phyloP scores from a whole-genome alignment of 2,329 filamentous ascomycete species.

The Sporothrix brasiliensis region DNA sequence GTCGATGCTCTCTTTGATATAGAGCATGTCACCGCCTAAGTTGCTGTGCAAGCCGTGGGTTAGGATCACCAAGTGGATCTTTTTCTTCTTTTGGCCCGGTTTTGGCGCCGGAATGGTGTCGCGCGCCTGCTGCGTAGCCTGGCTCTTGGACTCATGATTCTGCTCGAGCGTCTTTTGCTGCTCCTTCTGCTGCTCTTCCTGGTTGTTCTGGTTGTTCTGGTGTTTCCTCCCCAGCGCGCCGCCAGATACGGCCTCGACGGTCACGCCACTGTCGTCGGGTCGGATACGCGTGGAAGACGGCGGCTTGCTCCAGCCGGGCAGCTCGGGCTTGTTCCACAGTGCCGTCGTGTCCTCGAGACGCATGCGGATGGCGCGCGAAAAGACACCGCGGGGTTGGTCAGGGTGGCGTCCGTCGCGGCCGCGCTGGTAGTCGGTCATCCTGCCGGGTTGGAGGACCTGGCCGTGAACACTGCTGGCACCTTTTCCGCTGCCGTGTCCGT shows the following conservation, averaged over 20 bases:
- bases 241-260: not conserved
- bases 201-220: slow-evolving; percentile 35
- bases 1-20: slow-evolving; percentile 96
- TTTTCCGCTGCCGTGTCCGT: not conserved
- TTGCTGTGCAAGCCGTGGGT: slow-evolving; percentile 97
- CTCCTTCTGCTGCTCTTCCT: slow-evolving; percentile 25
- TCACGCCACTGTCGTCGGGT: not conserved
- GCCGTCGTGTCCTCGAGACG: slow-evolving; percentile 85
- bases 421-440: slow-evolving; percentile 75
- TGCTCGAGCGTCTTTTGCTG: slow-evolving; percentile 23
- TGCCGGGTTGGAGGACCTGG: slow-evolving; percentile 63
- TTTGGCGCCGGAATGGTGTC: slow-evolving; percentile 18
- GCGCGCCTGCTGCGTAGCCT: slow-evolving; percentile 30
- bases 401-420: slow-evolving; percentile 62
- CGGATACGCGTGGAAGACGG: slow-evolving; percentile 31
- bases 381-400: slow-evolving; percentile 73
- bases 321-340: slow-evolving; percentile 87
- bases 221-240: slow-evolving; percentile 27
- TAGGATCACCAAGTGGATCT: slow-evolving; percentile 85
- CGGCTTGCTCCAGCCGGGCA: slow-evolving; percentile 50
- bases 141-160: slow-evolving; percentile 32
- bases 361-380: slow-evolving; percentile 76
- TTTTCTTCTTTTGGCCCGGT: slow-evolving; percentile 62
- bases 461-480: slow-evolving; percentile 28
- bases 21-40: slow-evolving; percentile 93